These are phyloP conservation scores for Helminthosporium solani DNA, from an alignment of 2,329 filamentous ascomycete genomes.

Conservation along the genomic window DNA sequence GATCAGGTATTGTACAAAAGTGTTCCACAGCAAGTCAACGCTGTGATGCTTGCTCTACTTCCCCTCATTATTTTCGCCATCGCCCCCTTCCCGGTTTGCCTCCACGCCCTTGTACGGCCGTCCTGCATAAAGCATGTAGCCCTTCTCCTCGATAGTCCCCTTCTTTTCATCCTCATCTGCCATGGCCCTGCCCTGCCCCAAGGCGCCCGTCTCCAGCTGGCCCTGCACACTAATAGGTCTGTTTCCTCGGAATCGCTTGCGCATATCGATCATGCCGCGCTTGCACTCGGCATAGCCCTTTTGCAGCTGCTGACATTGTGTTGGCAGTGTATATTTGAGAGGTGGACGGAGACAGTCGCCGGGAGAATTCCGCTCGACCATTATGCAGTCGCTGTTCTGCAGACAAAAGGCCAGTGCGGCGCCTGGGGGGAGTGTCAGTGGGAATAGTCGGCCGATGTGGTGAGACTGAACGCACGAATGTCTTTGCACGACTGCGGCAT, in stretches of 20 bases:
- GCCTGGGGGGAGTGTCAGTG: conserved; percentile 57
- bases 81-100: conserved; percentile 15
- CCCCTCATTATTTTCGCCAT: conserved; percentile 26
- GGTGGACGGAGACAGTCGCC: conserved; percentile 85
- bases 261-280: conserved; percentile 96
- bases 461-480: conserved; percentile 72
- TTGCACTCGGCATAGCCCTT: conserved; percentile 92
- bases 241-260: conserved; percentile 95
- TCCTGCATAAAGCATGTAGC: conserved; percentile 42
- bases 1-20: no score
- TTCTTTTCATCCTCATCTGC: conserved; percentile 34
- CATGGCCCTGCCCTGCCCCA: conserved; percentile 29
- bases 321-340: conserved; percentile 77
- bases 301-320: conserved; percentile 87
- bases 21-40: no score
- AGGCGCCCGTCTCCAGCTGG: conserved; percentile 36
- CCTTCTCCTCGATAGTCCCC: conserved; percentile 41
- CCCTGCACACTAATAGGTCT: conserved; percentile 63
- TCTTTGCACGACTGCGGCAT: conserved; percentile 98
- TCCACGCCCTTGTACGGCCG: conserved; percentile 31
- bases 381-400: conserved; percentile 93
- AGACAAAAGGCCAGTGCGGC: conserved; percentile 91
- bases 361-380: conserved; percentile 83
- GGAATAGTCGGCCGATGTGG: no score
- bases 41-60: no score